Percentiles rank a stretch among this genome's conserved stretches.
These are phyloP conservation scores for Echites panduratus DNA, from an alignment of 257 asterid genomes.

Conservation along the genomic window DNA sequence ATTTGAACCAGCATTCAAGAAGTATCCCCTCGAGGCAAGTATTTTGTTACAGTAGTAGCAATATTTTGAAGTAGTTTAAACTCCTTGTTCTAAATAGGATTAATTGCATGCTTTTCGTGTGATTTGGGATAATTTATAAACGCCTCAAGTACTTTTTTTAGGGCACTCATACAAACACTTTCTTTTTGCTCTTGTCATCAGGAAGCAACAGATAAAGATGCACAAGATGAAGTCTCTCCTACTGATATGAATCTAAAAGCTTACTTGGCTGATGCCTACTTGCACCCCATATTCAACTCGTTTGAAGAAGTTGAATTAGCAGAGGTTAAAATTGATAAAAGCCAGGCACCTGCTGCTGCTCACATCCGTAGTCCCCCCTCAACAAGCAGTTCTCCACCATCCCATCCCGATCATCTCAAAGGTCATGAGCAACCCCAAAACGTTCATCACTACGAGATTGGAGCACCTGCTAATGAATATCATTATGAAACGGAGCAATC, in stretches of 20 bases:
- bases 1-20: slow-evolving; percentile 90
- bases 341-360: slow-evolving; percentile 9
- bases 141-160: background rate
- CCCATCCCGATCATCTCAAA: slow-evolving; percentile 18
- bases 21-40: slow-evolving; percentile 87
- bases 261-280: slow-evolving; percentile 78
- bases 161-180: background rate
- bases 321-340: slow-evolving; percentile 53
- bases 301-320: slow-evolving; percentile 68
- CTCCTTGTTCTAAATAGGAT: background rate
- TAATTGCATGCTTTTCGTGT: background rate
- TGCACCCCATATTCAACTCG: slow-evolving; percentile 88
- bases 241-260: slow-evolving; percentile 52
- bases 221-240: slow-evolving; percentile 43
- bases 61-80: background rate
- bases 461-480: slow-evolving; percentile 28
- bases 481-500: slow-evolving; percentile 19
- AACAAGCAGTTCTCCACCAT: slow-evolving; percentile 53
- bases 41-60: background rate
- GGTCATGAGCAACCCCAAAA: slow-evolving; percentile 37
- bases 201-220: slow-evolving; percentile 92
- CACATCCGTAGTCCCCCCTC: slow-evolving; percentile 32
- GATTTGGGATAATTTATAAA: background rate
- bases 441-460: slow-evolving; percentile 49
- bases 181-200: slow-evolving; percentile 25